Evolutionary conservation across 441 rosid species (phyloP).

Genomic region (Gossypium davidsonii): DNA sequence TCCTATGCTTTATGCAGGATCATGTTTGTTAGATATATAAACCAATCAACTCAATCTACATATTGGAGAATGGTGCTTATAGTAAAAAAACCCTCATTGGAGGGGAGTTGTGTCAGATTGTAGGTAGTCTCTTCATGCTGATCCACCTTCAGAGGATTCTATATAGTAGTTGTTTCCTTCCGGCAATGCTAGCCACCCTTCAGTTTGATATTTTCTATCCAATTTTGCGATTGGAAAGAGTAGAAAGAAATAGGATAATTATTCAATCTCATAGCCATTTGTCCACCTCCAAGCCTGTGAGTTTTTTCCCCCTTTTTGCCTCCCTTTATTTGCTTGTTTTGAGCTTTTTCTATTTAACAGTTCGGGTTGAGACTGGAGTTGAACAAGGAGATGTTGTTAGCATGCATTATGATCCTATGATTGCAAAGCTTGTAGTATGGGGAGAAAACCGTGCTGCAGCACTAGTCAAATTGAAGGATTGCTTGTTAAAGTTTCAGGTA

Average conservation of each 20-base stretch:
- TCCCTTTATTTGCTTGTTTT: slow-evolving; percentile 13
- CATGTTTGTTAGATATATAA: not conserved
- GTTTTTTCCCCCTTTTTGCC: not conserved
- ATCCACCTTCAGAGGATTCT: slow-evolving; percentile 6
- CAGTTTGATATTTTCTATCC: not conserved
- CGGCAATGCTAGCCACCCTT: slow-evolving; percentile 3
- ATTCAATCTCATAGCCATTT: not conserved
- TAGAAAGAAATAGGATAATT: not conserved
- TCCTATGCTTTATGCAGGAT: not conserved
- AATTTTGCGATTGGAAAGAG: slow-evolving; percentile 8
- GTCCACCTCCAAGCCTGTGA: not conserved
- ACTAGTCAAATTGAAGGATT: slow-evolving; percentile 76
- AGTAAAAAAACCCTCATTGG: not conserved
- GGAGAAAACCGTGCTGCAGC: slow-evolving; percentile 83
- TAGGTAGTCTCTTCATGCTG: not conserved
- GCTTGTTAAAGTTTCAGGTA: slow-evolving; percentile 88
- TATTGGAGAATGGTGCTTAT: not conserved
- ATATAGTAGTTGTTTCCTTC: slow-evolving; percentile 8
- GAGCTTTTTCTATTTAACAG: slow-evolving; percentile 29
- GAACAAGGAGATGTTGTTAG: slow-evolving; percentile 86
- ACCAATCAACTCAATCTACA: not conserved
- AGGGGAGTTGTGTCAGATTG: not conserved
- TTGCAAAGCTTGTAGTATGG: slow-evolving; percentile 95
- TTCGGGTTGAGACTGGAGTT: slow-evolving; percentile 94
- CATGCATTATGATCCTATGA: slow-evolving; percentile 99